A percentile compares a stretch with the other conserved stretches of the same genome.
Conservation (phyloP, 495 filamentous ascomycete species). For the Viridothelium virens region DNA sequence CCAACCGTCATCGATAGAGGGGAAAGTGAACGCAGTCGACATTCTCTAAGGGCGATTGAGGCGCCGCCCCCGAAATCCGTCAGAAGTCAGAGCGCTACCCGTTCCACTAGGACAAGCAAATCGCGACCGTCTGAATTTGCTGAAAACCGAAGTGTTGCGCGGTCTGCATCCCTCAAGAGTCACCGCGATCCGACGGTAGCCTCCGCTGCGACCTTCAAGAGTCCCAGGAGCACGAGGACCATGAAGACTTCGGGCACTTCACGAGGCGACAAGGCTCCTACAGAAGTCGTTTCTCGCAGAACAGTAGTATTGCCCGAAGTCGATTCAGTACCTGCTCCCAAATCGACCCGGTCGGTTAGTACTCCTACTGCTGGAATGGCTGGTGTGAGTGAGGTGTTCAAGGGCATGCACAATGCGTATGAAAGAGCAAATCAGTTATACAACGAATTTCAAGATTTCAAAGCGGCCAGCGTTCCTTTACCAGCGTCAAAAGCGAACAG, state of each 20-base stretch:
- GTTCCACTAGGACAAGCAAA: background rate
- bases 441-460: constrained; percentile 7
- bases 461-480: constrained; percentile 3
- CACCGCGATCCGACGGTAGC: background rate
- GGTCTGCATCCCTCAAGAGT: constrained; percentile 5
- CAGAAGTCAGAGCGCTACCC: background rate
- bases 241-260: background rate
- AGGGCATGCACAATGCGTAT: background rate
- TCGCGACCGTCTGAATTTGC: background rate
- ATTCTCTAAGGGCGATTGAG: background rate
- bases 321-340: background rate
- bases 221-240: background rate
- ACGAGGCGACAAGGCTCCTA: constrained; percentile 16
- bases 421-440: constrained; percentile 3
- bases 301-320: background rate
- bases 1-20: background rate
- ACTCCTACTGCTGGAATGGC: constrained; percentile 3
- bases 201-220: background rate
- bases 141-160: constrained; percentile 22
- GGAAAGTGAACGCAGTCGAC: background rate
- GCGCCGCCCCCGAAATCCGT: background rate
- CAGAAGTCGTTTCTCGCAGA: constrained; percentile 23
- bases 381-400: constrained; percentile 7
- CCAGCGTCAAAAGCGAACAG: constrained; percentile 11
- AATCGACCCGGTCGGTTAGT: background rate